Percentiles rank a stretch among this genome's conserved stretches.
phyloP scores from a whole-genome alignment of 2,329 filamentous ascomycete species.

The Paracoccidioides lutzii region DNA sequence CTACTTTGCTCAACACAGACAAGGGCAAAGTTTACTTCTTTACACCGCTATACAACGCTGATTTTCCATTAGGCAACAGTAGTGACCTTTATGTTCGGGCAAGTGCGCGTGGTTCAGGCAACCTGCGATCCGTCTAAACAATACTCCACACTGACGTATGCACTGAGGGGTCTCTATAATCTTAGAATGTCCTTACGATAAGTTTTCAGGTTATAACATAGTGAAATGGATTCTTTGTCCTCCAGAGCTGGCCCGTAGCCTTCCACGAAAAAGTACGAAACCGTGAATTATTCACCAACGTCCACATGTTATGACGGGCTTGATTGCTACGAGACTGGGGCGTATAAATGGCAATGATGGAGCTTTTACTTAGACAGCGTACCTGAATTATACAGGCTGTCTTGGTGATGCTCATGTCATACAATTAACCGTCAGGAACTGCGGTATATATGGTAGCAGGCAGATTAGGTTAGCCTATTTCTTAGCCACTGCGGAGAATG shows the following conservation, averaged over 20 bases:
- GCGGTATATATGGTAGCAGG: neutral
- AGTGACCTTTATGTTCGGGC: neutral
- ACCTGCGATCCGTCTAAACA: constrained; percentile 1
- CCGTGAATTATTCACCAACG: neutral
- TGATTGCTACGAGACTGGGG: neutral
- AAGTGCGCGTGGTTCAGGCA: constrained; percentile 2
- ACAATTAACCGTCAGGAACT: neutral
- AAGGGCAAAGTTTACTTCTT: neutral
- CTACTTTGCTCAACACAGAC: neutral
- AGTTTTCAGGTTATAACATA: neutral
- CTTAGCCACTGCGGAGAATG: neutral
- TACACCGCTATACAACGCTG: neutral
- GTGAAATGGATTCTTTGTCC: constrained; percentile 2
- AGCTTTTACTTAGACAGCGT: too few relatives aligned
- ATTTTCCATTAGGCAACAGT: neutral
- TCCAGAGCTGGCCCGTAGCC: too few relatives aligned
- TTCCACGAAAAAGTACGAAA: neutral
- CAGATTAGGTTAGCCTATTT: neutral
- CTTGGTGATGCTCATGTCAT: neutral
- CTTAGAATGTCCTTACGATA: neutral
- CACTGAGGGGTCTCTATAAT: neutral
- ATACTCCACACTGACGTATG: neutral
- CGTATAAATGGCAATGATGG: neutral
- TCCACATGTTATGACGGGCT: neutral
- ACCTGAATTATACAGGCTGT: too few relatives aligned